Base-by-base conservation (phyloP, 2,329 filamentous ascomycete species). In the Paraconiothyrium brasiliense region DNA sequence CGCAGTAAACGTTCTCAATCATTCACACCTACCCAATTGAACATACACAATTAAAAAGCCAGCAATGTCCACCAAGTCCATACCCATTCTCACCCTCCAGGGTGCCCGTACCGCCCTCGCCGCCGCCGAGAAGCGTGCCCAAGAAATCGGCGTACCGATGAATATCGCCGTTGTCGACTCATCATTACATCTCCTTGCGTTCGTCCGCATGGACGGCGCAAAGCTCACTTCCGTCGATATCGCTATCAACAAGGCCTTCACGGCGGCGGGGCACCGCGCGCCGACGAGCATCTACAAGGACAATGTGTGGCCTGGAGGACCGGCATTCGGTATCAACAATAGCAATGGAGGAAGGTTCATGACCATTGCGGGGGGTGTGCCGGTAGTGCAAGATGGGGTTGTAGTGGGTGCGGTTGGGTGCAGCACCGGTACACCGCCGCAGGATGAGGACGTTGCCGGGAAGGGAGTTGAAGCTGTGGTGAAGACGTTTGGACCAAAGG, bases 181-280 rank as follows among this genome's bases (percentile, higher is more conserved):
- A 34, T 76, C 79, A 34, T 78, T 79, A 41, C 80, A 84, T 59
- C 79, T 84, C 46, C 74, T 84, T 37, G 78, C 80, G 65, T 84
- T 84, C 71, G 73, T 72, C 20, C 81, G 83, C 67, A 83, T 84
- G 81, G 81, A 82, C 65, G 77, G 74, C 60, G 82, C 82, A 22
- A 84, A 84, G 64, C 67, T 83, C 14, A 84, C 82, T n/a, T 81
- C 85, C 4, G 85, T 89, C 65, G 85, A 86, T 73, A 84, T 90
- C 71, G 84, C 87, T 0, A 90, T 91, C 14, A 87, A 90, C 52
- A 85, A 87, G 64, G 85, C 85, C 16, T 87, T 86, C 70, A 87
- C 85, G 2, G 85, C 85, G 3, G 84, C 85, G 1, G 85, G 85
- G 16, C 85, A 87, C 72, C 77, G 81, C 22, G 75, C 80, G 4